A percentile compares a stretch with the other conserved stretches of the same genome.
Evolutionary conservation across 768 basidiomycete species (phyloP).

Genomic region (Gelatoporia subvermispora): DNA sequence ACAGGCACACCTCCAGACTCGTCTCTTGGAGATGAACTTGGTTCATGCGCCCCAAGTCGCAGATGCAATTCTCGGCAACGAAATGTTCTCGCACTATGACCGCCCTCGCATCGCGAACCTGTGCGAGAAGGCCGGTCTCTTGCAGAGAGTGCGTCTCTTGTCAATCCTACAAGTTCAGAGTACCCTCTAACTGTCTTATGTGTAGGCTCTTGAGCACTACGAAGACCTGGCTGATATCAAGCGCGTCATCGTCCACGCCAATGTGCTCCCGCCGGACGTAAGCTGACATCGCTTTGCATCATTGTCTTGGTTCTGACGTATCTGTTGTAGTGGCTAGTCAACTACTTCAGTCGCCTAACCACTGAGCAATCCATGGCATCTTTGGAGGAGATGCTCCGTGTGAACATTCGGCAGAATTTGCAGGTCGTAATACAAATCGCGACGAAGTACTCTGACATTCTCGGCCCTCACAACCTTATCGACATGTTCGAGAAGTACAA

Average conservation of each 20-base stretch:
- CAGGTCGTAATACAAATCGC: constrained; percentile 96
- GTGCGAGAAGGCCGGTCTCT: constrained; percentile 94
- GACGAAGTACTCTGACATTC: constrained; percentile 97
- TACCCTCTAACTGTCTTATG: constrained; percentile 5
- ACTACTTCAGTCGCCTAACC: constrained; percentile 94
- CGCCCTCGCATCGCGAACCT: constrained; percentile 95
- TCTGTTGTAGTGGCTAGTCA: constrained; percentile 81
- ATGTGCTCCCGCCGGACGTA: constrained; percentile 78
- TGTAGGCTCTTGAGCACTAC: constrained; percentile 93
- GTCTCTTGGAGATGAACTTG: constrained; percentile 96
- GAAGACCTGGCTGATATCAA: constrained; percentile 99
- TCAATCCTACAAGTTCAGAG: background rate
- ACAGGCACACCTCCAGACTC: constrained; percentile 92
- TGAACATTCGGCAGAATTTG: constrained; percentile 97
- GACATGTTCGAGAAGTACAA: constrained; percentile 99
- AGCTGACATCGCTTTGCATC: constrained; percentile 19
- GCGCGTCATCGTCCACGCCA: constrained; percentile 92
- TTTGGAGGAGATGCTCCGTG: constrained; percentile 93
- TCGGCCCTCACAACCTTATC: constrained; percentile 95
- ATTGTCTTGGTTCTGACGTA: background rate
- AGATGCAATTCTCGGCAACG: constrained; percentile 96
- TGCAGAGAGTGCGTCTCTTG: constrained; percentile 69
- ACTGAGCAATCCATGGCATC: constrained; percentile 97
- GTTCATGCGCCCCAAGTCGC: constrained; percentile 97
- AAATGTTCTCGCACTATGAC: constrained; percentile 98